Conservation (phyloP, 768 basidiomycete species). For the Leccinum broughii region DNA sequence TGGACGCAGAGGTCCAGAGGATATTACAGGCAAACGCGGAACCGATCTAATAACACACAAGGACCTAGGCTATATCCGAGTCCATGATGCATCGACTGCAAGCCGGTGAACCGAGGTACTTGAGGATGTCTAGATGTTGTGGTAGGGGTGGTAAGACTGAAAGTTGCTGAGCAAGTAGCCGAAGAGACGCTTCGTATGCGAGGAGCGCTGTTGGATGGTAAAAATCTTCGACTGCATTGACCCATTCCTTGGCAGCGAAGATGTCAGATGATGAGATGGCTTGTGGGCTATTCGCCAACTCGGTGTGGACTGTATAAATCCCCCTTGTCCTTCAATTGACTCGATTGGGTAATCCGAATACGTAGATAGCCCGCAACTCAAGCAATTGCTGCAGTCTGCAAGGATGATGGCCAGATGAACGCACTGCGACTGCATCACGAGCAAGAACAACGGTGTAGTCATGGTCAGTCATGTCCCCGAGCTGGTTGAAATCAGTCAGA, state of each 20-base stretch:
- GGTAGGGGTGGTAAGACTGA: not conserved
- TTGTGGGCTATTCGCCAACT: not conserved
- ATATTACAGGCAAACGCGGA: no score
- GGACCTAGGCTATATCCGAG: no score
- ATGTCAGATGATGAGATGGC: not conserved
- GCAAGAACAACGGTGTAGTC: no score
- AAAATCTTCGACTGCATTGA: not conserved
- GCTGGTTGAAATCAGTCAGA: not conserved
- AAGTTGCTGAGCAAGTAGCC: not conserved
- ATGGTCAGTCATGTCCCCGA: not conserved
- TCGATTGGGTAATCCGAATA: not conserved
- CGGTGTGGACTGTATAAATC: not conserved
- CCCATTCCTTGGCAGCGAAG: not conserved
- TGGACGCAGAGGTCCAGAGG: no score
- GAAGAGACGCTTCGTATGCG: not conserved
- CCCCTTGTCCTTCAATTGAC: not conserved
- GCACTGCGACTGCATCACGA: not conserved
- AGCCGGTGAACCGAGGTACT: not conserved
- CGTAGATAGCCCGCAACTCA: not conserved
- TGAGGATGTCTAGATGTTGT: not conserved
- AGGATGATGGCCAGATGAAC: not conserved
- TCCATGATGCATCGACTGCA: conserved; percentile 5
- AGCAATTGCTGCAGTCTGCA: not conserved
- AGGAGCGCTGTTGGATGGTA: conserved; percentile 7
- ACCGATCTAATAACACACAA: no score